Evolutionary conservation across 139 green algal species (phyloP).

Genomic region (Picochlorum sp.): DNA sequence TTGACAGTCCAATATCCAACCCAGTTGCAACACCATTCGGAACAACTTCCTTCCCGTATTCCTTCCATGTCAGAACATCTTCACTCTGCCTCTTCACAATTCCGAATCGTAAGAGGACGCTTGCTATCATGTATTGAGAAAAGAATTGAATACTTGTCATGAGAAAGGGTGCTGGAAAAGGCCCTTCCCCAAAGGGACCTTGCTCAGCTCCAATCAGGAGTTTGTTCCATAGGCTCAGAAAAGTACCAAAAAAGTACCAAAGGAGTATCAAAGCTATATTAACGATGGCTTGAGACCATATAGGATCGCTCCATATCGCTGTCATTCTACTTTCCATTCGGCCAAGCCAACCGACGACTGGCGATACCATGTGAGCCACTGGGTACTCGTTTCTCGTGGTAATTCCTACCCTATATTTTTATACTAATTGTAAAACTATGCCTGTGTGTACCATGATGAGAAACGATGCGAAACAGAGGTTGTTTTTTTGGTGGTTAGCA

Average conservation of each 20-base stretch:
- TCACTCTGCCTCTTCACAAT: constrained; percentile 27
- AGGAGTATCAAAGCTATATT: constrained; percentile 7
- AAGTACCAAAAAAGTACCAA: constrained; percentile 73
- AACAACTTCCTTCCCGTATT: constrained; percentile 60
- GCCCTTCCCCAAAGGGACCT: constrained; percentile 49
- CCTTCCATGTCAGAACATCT: constrained; percentile 36
- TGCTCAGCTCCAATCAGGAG: constrained; percentile 54
- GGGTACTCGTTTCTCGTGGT: too few species aligned
- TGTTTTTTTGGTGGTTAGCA: too few species aligned
- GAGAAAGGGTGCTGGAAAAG: constrained; percentile 66
- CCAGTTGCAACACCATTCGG: constrained; percentile 82
- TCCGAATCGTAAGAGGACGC: constrained; percentile 31
- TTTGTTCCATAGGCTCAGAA: constrained; percentile 68
- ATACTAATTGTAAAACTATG: too few species aligned
- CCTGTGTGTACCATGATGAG: too few species aligned
- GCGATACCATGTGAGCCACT: too few species aligned
- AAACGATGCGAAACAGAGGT: too few species aligned
- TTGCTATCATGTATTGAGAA: constrained; percentile 57
- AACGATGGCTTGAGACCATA: background rate
- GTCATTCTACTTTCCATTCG: background rate
- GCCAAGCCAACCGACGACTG: too few species aligned
- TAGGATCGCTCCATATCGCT: background rate
- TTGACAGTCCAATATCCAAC: constrained; percentile 89
- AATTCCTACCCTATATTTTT: too few species aligned
- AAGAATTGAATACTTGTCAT: constrained; percentile 64